Percentiles rank a stretch among this genome's conserved stretches.
Evolutionary conservation across 2,329 filamentous ascomycete species (phyloP).

Genomic region (Trichoderma cornu-damae): DNA sequence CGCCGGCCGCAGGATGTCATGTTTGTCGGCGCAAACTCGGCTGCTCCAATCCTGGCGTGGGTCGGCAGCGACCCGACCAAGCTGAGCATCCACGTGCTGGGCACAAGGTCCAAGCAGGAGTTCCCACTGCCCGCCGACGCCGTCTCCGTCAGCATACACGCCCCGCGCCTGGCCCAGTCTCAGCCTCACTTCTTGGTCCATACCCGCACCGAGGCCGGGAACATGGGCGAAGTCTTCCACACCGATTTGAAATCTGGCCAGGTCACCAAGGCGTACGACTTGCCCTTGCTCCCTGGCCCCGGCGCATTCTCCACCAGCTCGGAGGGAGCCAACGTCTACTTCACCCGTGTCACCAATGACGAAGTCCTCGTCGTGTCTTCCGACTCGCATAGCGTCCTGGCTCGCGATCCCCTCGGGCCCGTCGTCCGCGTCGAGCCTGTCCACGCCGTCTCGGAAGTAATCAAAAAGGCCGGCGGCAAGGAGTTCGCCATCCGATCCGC

Average conservation of each 20-base stretch:
- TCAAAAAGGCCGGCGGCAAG: slow-evolving; percentile 59
- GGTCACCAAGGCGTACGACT: slow-evolving; percentile 71
- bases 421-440: slow-evolving; percentile 44
- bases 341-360: slow-evolving; percentile 72
- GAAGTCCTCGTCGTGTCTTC: slow-evolving; percentile 73
- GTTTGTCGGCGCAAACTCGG: slow-evolving; percentile 71
- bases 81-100: slow-evolving; percentile 67
- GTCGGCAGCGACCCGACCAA: slow-evolving; percentile 57
- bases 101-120: slow-evolving; percentile 52
- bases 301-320: slow-evolving; percentile 77
- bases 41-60: slow-evolving; percentile 71
- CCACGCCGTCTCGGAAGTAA: slow-evolving; percentile 75
- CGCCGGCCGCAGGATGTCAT: slow-evolving; percentile 59
- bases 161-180: slow-evolving; percentile 65
- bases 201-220: slow-evolving; percentile 61
- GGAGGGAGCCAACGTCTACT: slow-evolving; percentile 77
- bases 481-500: slow-evolving; percentile 76
- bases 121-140: slow-evolving; percentile 47
- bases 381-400: slow-evolving; percentile 67
- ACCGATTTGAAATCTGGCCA: slow-evolving; percentile 65
- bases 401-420: slow-evolving; percentile 61
- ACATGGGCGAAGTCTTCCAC: slow-evolving; percentile 83
- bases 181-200: slow-evolving; percentile 82
- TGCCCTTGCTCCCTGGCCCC: slow-evolving; percentile 64
- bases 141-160: slow-evolving; percentile 60